Evolutionary conservation across 1,284 basidiomycete genomes (phyloP).

Genomic region (Irpex sp.): DNA sequence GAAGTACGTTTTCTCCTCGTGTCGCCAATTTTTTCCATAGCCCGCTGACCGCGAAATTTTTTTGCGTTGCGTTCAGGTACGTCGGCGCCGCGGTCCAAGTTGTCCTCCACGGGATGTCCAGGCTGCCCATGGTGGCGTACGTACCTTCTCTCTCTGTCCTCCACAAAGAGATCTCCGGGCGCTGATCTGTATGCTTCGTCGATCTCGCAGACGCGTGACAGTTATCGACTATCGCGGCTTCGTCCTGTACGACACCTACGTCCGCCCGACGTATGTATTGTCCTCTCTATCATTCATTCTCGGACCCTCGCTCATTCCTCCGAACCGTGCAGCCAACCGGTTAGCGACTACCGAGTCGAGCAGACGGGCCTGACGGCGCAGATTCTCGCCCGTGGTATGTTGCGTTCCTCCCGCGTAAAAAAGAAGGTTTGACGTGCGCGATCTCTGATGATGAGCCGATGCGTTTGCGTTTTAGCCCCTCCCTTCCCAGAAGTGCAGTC

Average conservation of each 20-base stretch:
- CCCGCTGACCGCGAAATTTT: not conserved
- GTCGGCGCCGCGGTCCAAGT: constrained; percentile 40
- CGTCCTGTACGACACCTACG: constrained; percentile 44
- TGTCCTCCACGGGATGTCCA: constrained; percentile 36
- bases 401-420: not conserved
- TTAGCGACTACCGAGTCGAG: constrained; percentile 42
- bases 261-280: constrained; percentile 46
- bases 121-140: constrained; percentile 48
- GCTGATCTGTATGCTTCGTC: constrained; percentile 18
- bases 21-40: not conserved
- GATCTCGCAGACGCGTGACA: constrained; percentile 28
- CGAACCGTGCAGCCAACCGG: constrained; percentile 30
- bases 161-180: constrained; percentile 14
- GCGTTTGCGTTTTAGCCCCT: constrained; percentile 31
- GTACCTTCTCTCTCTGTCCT: constrained; percentile 19
- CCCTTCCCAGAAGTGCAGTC: constrained; percentile 42
- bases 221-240: constrained; percentile 46
- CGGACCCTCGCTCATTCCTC: not conserved
- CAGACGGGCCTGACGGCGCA: constrained; percentile 41
- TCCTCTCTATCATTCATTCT: not conserved
- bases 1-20: constrained; percentile 15
- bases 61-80: constrained; percentile 28
- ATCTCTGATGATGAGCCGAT: not conserved
- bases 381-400: constrained; percentile 36
- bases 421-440: not conserved